These are phyloP conservation scores for Ceratobasidium sp. DNA, from an alignment of 1,284 basidiomycete genomes.

Conservation along the genomic window DNA sequence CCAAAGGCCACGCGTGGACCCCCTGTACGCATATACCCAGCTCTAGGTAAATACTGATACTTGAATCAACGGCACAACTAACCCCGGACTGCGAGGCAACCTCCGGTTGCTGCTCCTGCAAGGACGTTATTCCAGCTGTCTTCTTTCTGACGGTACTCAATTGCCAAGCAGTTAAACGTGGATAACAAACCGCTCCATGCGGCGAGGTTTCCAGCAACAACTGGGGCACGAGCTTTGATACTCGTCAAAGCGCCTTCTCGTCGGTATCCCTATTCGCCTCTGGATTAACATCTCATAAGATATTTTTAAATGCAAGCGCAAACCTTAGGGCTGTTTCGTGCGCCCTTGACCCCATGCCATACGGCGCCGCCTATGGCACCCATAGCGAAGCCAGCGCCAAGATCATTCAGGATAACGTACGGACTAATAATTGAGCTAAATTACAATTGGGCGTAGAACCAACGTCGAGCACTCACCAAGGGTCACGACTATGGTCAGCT, in stretches of 20 bases:
- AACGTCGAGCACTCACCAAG: conserved; percentile 71
- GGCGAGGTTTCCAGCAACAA: conserved; percentile 98
- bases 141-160: conserved; percentile 98
- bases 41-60: too few species aligned
- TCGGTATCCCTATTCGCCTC: conserved; percentile 83
- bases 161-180: conserved; percentile 97
- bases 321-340: conserved; percentile 94
- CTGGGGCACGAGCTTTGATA: conserved; percentile 98
- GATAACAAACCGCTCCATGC: conserved; percentile 99
- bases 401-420: conserved; percentile 99
- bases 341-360: conserved; percentile 99
- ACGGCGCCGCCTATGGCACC: conserved; percentile 96
- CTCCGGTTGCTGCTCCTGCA: conserved; percentile 98
- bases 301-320: conserved; percentile 55
- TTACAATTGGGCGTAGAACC: neutral
- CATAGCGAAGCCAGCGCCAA: conserved; percentile 97
- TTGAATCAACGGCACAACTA: conserved; percentile 65
- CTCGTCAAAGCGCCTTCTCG: conserved; percentile 94
- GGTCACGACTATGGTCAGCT: conserved; percentile 94
- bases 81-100: conserved; percentile 95
- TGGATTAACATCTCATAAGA: conserved; percentile 26
- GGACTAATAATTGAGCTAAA: conserved; percentile 73
- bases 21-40: conserved; percentile 71
- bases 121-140: conserved; percentile 99
- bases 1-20: conserved; percentile 92